Evolutionary conservation across 108 stramenopile species (phyloP).

Genomic region (Fragilaria crotonensis): DNA sequence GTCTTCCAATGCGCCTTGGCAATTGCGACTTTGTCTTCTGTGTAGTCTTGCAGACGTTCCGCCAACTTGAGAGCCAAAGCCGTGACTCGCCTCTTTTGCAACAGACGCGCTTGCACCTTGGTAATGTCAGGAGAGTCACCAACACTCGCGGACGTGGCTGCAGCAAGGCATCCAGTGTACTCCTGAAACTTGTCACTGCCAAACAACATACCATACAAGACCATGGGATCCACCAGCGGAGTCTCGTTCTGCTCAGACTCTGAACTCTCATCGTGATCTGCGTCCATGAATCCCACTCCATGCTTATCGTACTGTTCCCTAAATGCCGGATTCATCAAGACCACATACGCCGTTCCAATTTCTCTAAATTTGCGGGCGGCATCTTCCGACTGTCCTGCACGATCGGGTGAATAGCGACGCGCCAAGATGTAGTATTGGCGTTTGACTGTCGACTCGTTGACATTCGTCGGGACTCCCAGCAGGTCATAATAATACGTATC

Average conservation of each 20-base stretch:
- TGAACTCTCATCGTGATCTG: slow-evolving; percentile 33
- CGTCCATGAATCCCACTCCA: slow-evolving; percentile 2
- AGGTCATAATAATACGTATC: slow-evolving; percentile 61
- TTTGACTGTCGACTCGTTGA: slow-evolving; percentile 65
- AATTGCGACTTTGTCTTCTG: slow-evolving; percentile 33
- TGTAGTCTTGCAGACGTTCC: slow-evolving; percentile 8
- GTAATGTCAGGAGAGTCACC: slow-evolving; percentile 16
- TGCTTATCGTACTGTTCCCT: slow-evolving; percentile 37
- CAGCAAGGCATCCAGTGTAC: slow-evolving; percentile 55
- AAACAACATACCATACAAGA: slow-evolving; percentile 75
- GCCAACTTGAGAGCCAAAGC: slow-evolving; percentile 64
- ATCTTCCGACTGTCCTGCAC: slow-evolving; percentile 42
- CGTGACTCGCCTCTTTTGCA: slow-evolving; percentile 62
- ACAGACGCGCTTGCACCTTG: slow-evolving; percentile 39
- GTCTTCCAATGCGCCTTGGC: slow-evolving; percentile 47
- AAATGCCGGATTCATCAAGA: slow-evolving; percentile 51
- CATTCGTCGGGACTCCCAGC: slow-evolving; percentile 59
- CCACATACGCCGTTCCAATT: slow-evolving; percentile 63
- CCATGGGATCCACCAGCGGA: slow-evolving; percentile 42
- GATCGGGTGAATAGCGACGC: slow-evolving; percentile 82
- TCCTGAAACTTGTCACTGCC: slow-evolving; percentile 72
- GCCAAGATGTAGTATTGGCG: slow-evolving; percentile 86
- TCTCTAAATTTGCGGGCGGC: slow-evolving; percentile 63
- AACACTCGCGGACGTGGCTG: slow-evolving; percentile 57
- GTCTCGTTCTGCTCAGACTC: slow-evolving; percentile 11